Percentiles rank a stretch among this genome's conserved stretches.
phyloP scores from a whole-genome alignment of 1,139 yeast genomes.

The Petasospora fabianii region DNA sequence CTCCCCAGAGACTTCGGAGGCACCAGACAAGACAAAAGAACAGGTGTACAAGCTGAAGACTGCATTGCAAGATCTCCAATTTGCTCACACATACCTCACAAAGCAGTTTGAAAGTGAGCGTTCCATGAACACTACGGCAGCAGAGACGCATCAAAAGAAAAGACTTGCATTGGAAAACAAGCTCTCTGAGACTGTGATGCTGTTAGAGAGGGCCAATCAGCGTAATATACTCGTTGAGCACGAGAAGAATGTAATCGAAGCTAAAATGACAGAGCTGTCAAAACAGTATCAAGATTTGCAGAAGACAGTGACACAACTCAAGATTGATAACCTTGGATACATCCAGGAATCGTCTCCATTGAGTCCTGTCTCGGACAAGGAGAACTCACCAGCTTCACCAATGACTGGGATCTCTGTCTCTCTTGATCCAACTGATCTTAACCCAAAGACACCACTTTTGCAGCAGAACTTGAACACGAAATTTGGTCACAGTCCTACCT shows the following conservation, averaged over 20 bases:
- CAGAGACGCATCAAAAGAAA: slow-evolving; percentile 48
- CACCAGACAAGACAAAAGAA: slow-evolving; percentile 17
- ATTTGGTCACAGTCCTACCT: slow-evolving; percentile 6
- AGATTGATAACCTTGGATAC: slow-evolving; percentile 41
- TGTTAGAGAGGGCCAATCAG: slow-evolving; percentile 32
- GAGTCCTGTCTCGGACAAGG: slow-evolving; percentile 17
- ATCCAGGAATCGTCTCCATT: slow-evolving; percentile 12
- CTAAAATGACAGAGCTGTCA: slow-evolving; percentile 38
- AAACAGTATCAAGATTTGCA: slow-evolving; percentile 44
- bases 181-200: slow-evolving; percentile 31
- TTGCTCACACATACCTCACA: slow-evolving; percentile 58
- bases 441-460: slow-evolving; percentile 23
- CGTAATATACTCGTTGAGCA: slow-evolving; percentile 31
- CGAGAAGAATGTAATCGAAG: slow-evolving; percentile 30
- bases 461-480: slow-evolving; percentile 15
- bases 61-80: slow-evolving; percentile 57
- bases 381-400: slow-evolving; percentile 29
- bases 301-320: slow-evolving; percentile 45
- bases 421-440: slow-evolving; percentile 9
- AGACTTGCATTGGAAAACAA: slow-evolving; percentile 44
- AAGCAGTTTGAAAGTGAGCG: slow-evolving; percentile 59
- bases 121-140: slow-evolving; percentile 43
- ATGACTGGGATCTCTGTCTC: slow-evolving; percentile 28
- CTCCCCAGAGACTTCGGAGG: neutral
- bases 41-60: slow-evolving; percentile 45